phyloP scores from a whole-genome alignment of 352 stramenopile species.

The Halophytophthora polymorphica region DNA sequence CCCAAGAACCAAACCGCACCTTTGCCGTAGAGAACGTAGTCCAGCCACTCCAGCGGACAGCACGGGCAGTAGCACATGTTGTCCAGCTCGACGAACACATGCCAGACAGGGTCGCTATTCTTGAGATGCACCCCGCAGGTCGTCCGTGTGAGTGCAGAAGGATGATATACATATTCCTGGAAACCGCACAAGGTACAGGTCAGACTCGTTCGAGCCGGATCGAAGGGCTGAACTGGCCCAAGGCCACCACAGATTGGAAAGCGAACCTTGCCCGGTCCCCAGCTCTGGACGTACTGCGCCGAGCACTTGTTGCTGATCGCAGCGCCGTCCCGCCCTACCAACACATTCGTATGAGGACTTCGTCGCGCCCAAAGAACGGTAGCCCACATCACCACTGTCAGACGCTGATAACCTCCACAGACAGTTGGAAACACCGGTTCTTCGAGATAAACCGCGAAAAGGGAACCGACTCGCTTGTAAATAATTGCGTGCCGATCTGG shows the following conservation, averaged over 20 bases:
- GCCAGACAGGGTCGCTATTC: slow-evolving; percentile 14
- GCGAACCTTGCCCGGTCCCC: slow-evolving; percentile 49
- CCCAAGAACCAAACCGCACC: slow-evolving; percentile 15
- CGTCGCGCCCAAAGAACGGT: not conserved
- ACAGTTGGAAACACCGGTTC: not conserved
- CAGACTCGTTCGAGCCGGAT: slow-evolving; percentile 1
- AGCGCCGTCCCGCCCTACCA: slow-evolving; percentile 78
- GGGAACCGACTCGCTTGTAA: slow-evolving; percentile 77
- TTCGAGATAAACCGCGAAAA: too few species aligned
- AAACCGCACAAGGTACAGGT: not conserved
- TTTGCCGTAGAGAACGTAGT: slow-evolving; percentile 80
- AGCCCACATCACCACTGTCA: not conserved
- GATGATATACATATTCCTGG: slow-evolving; percentile 54
- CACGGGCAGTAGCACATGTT: slow-evolving; percentile 78
- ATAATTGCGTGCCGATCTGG: slow-evolving; percentile 54
- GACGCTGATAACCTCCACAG: not conserved
- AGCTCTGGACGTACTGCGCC: slow-evolving; percentile 64
- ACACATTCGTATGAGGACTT: slow-evolving; percentile 72
- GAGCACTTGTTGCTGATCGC: slow-evolving; percentile 74
- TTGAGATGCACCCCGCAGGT: slow-evolving; percentile 34
- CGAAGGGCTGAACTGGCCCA: not conserved
- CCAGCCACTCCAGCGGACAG: slow-evolving; percentile 78
- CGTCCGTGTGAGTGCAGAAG: slow-evolving; percentile 47
- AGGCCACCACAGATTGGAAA: not conserved
- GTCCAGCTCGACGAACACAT: slow-evolving; percentile 36